These are phyloP conservation scores for Mycena vitilis DNA, from an alignment of 768 basidiomycete genomes.

Conservation along the genomic window DNA sequence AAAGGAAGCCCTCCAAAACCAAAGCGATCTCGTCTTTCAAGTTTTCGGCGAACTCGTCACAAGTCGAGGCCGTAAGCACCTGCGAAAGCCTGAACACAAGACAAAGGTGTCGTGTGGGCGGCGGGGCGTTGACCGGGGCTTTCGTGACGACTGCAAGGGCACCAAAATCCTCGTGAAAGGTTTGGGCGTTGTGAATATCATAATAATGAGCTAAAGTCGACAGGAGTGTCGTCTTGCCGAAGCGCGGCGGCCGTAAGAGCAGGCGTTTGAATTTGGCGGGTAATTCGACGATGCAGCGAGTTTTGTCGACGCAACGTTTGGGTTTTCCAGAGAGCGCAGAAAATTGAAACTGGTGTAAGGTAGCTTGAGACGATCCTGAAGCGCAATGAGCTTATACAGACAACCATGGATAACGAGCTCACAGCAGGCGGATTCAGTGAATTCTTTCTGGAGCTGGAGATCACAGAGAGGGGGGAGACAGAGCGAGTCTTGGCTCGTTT, in stretches of 20 bases:
- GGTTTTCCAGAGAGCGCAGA: background rate
- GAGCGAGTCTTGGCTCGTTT: slow-evolving; percentile 5
- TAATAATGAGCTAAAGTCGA: slow-evolving; percentile 8
- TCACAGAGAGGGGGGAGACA: background rate
- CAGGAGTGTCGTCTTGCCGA: slow-evolving; percentile 23
- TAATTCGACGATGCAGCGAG: background rate
- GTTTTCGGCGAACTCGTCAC: background rate
- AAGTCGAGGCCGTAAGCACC: background rate
- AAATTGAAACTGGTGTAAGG: background rate
- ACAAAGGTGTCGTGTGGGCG: slow-evolving; percentile 15
- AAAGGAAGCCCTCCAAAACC: too few relatives aligned
- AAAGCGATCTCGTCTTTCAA: too few relatives aligned
- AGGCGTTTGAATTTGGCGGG: slow-evolving; percentile 2
- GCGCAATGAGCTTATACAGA: background rate
- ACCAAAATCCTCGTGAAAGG: slow-evolving; percentile 3
- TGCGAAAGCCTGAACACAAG: background rate
- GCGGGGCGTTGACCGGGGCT: background rate
- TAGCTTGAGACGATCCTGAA: background rate
- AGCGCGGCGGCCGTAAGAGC: slow-evolving; percentile 21
- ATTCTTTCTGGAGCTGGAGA: too few relatives aligned
- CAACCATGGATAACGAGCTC: too few relatives aligned
- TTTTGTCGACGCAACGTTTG: slow-evolving; percentile 8
- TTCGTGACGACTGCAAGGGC: background rate
- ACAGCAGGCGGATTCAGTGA: too few relatives aligned
- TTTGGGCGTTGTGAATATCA: slow-evolving; percentile 5